Percentiles rank a stretch among this genome's conserved stretches.
Evolutionary conservation across 139 green algal species (phyloP).

Genomic region (Coelastrella sp.): DNA sequence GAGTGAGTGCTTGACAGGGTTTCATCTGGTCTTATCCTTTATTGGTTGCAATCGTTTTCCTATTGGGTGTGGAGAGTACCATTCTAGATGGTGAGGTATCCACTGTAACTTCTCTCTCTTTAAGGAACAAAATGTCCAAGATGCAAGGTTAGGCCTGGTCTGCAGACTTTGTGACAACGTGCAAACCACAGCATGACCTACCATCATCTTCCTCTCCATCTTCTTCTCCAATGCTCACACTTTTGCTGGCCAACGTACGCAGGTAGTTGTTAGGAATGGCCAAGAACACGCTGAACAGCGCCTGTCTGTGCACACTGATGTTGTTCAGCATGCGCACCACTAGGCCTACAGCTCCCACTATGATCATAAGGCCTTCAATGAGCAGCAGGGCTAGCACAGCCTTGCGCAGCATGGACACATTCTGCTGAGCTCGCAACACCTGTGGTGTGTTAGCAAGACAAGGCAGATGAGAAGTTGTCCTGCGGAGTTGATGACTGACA

Average conservation of each 20-base stretch:
- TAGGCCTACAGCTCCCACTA: constrained; percentile 14
- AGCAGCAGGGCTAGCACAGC: constrained; percentile 54
- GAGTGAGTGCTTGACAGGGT: no score
- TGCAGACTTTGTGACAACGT: no score
- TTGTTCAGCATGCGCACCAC: constrained; percentile 51
- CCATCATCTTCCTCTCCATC: constrained; percentile 41
- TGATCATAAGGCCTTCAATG: constrained; percentile 50
- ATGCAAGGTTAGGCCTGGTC: no score
- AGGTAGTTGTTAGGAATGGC: constrained; percentile 57
- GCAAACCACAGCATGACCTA: background rate
- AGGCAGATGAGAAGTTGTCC: background rate
- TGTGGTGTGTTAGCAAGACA: background rate
- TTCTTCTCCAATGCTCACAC: constrained; percentile 47
- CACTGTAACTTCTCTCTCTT: no score
- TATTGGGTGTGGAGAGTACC: no score
- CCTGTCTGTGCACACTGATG: constrained; percentile 52
- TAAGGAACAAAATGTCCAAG: no score
- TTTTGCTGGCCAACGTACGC: constrained; percentile 59
- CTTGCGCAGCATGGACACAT: constrained; percentile 39
- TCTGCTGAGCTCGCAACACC: constrained; percentile 47
- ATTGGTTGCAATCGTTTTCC: no score
- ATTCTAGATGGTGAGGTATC: no score
- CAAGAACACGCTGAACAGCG: constrained; percentile 61
- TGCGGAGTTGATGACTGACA: no score
- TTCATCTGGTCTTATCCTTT: no score